phyloP scores from a whole-genome alignment of 495 filamentous ascomycete genomes.

The Ramalina intermedia region DNA sequence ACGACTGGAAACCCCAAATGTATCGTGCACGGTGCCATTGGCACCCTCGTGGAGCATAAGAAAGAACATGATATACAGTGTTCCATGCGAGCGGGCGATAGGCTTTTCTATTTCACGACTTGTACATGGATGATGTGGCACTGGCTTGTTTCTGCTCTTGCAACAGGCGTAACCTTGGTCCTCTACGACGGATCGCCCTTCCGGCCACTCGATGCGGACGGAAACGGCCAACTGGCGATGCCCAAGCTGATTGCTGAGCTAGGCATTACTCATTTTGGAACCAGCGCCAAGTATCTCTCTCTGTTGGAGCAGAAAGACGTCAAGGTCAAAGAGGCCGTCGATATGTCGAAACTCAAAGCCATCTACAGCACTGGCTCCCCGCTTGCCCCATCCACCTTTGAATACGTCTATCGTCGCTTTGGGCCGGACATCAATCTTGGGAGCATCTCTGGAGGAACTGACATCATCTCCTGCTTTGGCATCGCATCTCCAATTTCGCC shows the following conservation, averaged over 20 bases:
- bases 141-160: conserved; percentile 75
- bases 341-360: conserved; percentile 45
- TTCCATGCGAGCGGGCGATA: conserved; percentile 49
- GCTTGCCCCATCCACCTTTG: conserved; percentile 81
- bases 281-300: conserved; percentile 83
- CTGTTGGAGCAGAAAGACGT: conserved; percentile 70
- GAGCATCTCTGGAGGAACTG: conserved; percentile 80
- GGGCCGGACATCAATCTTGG: conserved; percentile 60
- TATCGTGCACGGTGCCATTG: conserved; percentile 78
- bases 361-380: conserved; percentile 92
- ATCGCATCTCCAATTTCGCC: conserved; percentile 74
- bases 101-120: conserved; percentile 78
- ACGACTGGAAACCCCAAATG: conserved; percentile 87
- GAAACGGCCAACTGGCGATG: conserved; percentile 53
- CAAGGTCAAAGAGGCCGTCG: conserved; percentile 40
- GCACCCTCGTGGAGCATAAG: conserved; percentile 84
- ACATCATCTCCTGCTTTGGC: conserved; percentile 90
- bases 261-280: conserved; percentile 79
- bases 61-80: conserved; percentile 83
- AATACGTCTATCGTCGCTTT: conserved; percentile 73
- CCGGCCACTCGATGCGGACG: conserved; percentile 39
- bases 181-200: conserved; percentile 88
- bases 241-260: conserved; percentile 53
- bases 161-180: conserved; percentile 64
- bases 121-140: conserved; percentile 98